Evolutionary conservation across 2,329 filamentous ascomycete genomes (phyloP).

Genomic region (Fusarium dimerum): DNA sequence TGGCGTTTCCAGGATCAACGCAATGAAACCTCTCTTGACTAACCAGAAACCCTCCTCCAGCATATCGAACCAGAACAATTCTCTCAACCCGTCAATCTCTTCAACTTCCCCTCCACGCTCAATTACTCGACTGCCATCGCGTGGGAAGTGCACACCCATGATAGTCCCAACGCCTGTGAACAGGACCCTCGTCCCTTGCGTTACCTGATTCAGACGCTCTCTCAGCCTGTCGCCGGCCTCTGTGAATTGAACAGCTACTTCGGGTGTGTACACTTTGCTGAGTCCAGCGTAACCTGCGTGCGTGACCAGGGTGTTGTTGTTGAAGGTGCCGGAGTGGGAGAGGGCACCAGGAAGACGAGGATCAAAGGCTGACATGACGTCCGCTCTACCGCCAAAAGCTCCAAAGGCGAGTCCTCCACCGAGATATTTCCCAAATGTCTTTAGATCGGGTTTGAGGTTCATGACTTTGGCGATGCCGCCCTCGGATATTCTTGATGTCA

Average conservation of each 20-base stretch:
- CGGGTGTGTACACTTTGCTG: slow-evolving; percentile 36
- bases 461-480: slow-evolving; percentile 48
- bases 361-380: slow-evolving; percentile 61
- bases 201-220: slow-evolving; percentile 31
- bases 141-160: slow-evolving; percentile 39
- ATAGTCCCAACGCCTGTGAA: slow-evolving; percentile 41
- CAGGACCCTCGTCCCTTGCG: slow-evolving; percentile 38
- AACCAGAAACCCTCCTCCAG: slow-evolving; percentile 46
- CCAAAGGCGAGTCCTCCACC: slow-evolving; percentile 68
- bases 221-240: slow-evolving; percentile 33
- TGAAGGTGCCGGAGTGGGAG: slow-evolving; percentile 65
- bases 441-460: slow-evolving; percentile 58
- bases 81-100: slow-evolving; percentile 36
- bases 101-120: slow-evolving; percentile 31
- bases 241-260: slow-evolving; percentile 34
- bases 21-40: slow-evolving; percentile 42
- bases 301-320: slow-evolving; percentile 66
- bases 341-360: slow-evolving; percentile 44
- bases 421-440: slow-evolving; percentile 66
- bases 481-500: slow-evolving; percentile 60
- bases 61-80: slow-evolving; percentile 50
- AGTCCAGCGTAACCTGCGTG: slow-evolving; percentile 49
- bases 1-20: slow-evolving; percentile 42
- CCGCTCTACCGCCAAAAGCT: slow-evolving; percentile 61
- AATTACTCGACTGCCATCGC: slow-evolving; percentile 30